Conservation (phyloP, 164 flowering plant genomes). For the Nymphaea thermarum region DNA sequence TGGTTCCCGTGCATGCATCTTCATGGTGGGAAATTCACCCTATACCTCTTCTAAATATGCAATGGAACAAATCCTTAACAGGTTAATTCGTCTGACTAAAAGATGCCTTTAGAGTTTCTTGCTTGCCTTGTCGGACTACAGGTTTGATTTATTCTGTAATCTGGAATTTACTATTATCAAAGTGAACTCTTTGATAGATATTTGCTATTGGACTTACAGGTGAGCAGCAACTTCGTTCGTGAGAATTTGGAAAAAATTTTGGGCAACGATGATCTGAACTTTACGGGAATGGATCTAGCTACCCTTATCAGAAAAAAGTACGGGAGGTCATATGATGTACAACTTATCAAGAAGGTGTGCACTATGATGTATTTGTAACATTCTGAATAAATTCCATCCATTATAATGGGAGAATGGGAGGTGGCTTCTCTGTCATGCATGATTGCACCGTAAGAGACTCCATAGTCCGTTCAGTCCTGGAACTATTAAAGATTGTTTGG, state of each 20-base stretch:
- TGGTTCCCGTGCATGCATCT: neutral
- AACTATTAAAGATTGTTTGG: no score
- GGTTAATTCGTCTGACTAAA: neutral
- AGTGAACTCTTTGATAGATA: neutral
- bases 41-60: no score
- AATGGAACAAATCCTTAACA: neutral
- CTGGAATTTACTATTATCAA: neutral
- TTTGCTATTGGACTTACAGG: constrained; percentile 23
- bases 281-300: constrained; percentile 84
- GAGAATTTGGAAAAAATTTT: constrained; percentile 71
- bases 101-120: no score
- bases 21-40: no score
- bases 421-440: no score
- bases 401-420: no score
- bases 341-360: constrained; percentile 79
- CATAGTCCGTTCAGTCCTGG: no score
- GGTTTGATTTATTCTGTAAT: no score
- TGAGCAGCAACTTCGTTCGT: constrained; percentile 36
- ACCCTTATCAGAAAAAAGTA: constrained; percentile 86
- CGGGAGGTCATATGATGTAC: constrained; percentile 95
- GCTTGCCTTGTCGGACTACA: neutral
- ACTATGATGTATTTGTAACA: neutral
- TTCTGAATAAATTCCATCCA: no score
- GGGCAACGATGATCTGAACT: constrained; percentile 74
- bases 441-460: no score